Conservation (phyloP, 176 grass and related monocot genomes). For the Guadua angustifolia region DNA sequence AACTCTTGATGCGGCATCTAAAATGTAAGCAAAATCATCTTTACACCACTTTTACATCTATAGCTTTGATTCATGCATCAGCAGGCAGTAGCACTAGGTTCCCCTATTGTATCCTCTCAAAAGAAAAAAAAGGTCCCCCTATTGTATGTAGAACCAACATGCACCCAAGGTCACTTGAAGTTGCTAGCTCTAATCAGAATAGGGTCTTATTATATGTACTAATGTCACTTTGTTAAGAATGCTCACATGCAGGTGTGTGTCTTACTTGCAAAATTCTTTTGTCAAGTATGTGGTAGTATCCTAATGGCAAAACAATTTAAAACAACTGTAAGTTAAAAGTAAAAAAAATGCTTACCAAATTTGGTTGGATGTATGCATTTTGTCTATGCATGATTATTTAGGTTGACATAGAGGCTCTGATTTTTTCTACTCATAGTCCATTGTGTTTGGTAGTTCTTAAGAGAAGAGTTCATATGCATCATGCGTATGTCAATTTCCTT, state of each 20-base stretch:
- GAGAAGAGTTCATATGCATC: too few species aligned
- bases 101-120: background rate
- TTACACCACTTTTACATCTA: background rate
- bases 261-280: too few species aligned
- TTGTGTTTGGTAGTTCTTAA: too few species aligned
- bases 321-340: too few species aligned
- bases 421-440: too few species aligned
- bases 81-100: background rate
- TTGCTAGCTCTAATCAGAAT: background rate
- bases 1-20: conserved; percentile 46
- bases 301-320: too few species aligned
- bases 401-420: too few species aligned
- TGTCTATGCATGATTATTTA: too few species aligned
- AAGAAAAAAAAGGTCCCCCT: background rate
- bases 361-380: too few species aligned
- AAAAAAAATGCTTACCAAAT: too few species aligned
- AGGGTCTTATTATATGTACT: background rate
- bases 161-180: background rate
- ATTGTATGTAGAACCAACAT: background rate
- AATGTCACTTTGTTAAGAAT: conserved; percentile 2
- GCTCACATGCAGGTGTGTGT: background rate
- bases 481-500: too few species aligned
- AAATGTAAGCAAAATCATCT: conserved; percentile 44
- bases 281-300: too few species aligned
- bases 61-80: conserved; percentile 27